phyloP scores from a whole-genome alignment of 805 yeast species.

The Yamadazyma ubonensis region DNA sequence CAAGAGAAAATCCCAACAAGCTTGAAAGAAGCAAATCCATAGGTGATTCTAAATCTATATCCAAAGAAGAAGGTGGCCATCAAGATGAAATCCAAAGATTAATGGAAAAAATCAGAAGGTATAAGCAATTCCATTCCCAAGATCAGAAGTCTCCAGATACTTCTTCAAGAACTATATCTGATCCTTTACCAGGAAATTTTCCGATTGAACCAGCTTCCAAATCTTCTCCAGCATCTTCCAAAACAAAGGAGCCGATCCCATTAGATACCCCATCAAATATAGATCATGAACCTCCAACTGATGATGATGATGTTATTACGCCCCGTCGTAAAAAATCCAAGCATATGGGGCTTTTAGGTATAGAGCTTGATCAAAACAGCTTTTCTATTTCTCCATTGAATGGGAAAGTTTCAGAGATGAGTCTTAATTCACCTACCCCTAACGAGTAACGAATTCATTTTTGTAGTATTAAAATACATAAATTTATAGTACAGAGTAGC shows the following conservation, averaged over 20 bases:
- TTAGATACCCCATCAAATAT: too few species aligned
- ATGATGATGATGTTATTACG: slow-evolving; percentile 1
- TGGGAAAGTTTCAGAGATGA: slow-evolving; percentile 20
- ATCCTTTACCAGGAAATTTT: too few species aligned
- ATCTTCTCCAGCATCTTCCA: neutral
- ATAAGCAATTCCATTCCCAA: neutral
- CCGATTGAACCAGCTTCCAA: neutral
- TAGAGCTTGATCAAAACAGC: slow-evolving; percentile 45
- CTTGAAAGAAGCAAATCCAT: neutral
- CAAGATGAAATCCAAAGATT: slow-evolving; percentile 5
- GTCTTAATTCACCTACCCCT: slow-evolving; percentile 5
- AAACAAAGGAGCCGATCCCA: neutral
- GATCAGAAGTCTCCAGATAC: too few species aligned
- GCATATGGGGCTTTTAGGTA: slow-evolving; percentile 33
- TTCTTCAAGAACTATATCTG: too few species aligned
- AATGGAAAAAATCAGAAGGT: slow-evolving; percentile 6
- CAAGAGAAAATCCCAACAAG: too few species aligned
- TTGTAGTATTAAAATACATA: slow-evolving; percentile 10
- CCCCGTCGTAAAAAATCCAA: slow-evolving; percentile 6
- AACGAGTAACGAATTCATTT: slow-evolving; percentile 7
- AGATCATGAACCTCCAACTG: neutral
- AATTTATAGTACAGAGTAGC: slow-evolving; percentile 8
- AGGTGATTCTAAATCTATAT: neutral
- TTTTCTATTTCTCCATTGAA: slow-evolving; percentile 19
- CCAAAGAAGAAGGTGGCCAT: neutral